phyloP scores from a whole-genome alignment of 2,329 filamentous ascomycete species.

The Claviceps cyperi region DNA sequence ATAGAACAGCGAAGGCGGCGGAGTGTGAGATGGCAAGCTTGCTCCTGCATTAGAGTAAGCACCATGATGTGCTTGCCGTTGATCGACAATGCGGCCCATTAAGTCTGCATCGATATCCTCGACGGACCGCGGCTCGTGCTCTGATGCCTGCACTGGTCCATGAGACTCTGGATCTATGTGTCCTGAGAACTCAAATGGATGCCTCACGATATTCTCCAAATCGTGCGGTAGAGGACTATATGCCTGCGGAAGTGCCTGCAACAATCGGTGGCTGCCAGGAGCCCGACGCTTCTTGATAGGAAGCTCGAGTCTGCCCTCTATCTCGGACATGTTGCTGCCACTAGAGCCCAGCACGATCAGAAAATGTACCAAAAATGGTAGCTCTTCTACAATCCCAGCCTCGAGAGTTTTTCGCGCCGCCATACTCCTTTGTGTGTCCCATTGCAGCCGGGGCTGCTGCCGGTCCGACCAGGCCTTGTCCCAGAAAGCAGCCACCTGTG shows the following conservation, averaged over 20 bases:
- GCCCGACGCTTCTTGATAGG: slow-evolving; percentile 6
- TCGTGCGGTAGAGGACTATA: slow-evolving; percentile 1
- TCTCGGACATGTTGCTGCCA: background rate
- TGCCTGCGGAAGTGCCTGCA: background rate
- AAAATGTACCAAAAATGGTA: slow-evolving; percentile 24
- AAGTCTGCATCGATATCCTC: background rate
- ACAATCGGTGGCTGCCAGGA: background rate
- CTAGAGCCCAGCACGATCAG: slow-evolving; percentile 22
- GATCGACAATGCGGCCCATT: background rate
- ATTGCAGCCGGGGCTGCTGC: slow-evolving; percentile 21
- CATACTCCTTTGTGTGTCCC: slow-evolving; percentile 28
- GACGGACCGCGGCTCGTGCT: slow-evolving; percentile 4
- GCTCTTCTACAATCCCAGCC: slow-evolving; percentile 27
- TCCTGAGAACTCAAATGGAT: background rate
- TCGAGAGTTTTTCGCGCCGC: slow-evolving; percentile 30
- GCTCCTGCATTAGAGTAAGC: slow-evolving; percentile 1
- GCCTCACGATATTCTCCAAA: background rate
- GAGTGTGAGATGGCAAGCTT: slow-evolving; percentile 1
- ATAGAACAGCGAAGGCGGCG: slow-evolving; percentile 3
- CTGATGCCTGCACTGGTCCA: background rate
- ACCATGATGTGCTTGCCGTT: background rate
- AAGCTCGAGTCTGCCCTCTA: slow-evolving; percentile 2
- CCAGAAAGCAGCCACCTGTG: slow-evolving; percentile 23
- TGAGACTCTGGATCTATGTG: background rate
- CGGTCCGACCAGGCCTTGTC: slow-evolving; percentile 20